A percentile compares a stretch with the other conserved stretches of the same genome.
phyloP scores from a whole-genome alignment of 352 stramenopile species.

The Phytopythium cucurbitacearum region DNA sequence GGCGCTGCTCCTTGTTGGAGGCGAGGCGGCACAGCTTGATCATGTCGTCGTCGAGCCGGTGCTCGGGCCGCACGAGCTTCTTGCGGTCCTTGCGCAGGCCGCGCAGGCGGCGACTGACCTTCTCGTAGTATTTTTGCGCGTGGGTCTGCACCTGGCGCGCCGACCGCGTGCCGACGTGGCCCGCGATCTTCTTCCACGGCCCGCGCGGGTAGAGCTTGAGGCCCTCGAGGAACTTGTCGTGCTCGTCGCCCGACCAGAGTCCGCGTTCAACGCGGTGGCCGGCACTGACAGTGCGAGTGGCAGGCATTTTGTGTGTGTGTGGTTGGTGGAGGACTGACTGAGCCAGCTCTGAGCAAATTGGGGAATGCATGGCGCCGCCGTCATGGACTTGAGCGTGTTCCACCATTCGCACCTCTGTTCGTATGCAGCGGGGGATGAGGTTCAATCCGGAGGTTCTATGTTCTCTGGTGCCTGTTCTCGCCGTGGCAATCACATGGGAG shows the following conservation, averaged over 20 bases:
- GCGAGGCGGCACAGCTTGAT: slow-evolving; percentile 30
- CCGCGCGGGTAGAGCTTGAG: slow-evolving; percentile 47
- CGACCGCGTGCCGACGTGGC: slow-evolving; percentile 43
- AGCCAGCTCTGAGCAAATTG: too few species aligned
- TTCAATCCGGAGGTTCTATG: too few species aligned
- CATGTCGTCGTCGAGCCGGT: slow-evolving; percentile 37
- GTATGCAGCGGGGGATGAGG: too few species aligned
- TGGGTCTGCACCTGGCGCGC: slow-evolving; percentile 62
- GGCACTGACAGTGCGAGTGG: too few species aligned
- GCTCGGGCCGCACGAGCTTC: slow-evolving; percentile 28
- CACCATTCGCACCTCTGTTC: too few species aligned
- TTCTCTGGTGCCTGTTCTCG: too few species aligned
- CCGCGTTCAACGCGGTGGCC: slow-evolving; percentile 18
- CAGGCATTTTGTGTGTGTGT: too few species aligned
- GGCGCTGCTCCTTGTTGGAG: slow-evolving; percentile 19
- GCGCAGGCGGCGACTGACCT: slow-evolving; percentile 38
- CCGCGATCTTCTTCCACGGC: slow-evolving; percentile 46
- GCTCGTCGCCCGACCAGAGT: slow-evolving; percentile 56
- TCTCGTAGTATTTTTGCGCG: slow-evolving; percentile 62
- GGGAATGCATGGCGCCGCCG: too few species aligned
- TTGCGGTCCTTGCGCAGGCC: slow-evolving; percentile 40
- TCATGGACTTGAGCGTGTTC: too few species aligned
- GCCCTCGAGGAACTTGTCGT: slow-evolving; percentile 51
- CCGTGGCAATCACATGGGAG: too few species aligned
- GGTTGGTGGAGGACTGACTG: too few species aligned